Evolutionary conservation across 805 yeast species (phyloP).

Genomic region (Yamadazyma takamatsuzukensis): DNA sequence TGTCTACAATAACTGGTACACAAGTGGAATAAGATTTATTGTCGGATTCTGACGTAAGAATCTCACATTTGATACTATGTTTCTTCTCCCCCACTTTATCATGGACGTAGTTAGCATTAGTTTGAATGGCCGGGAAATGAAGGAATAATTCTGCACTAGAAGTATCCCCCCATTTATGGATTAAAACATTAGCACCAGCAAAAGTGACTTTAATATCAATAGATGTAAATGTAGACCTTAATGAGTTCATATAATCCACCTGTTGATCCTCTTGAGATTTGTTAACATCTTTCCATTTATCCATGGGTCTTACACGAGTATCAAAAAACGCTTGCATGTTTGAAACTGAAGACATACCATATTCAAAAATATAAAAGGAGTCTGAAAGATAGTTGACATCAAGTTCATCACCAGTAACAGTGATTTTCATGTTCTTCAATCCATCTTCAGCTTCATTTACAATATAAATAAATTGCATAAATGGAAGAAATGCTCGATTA

Average conservation of each 20-base stretch:
- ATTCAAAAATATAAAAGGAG: constrained; percentile 52
- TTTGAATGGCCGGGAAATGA: constrained; percentile 71
- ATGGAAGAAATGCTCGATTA: constrained; percentile 67
- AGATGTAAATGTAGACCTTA: constrained; percentile 25
- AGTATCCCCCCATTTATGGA: constrained; percentile 41
- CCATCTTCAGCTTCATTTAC: constrained; percentile 23
- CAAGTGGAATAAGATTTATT: constrained; percentile 70
- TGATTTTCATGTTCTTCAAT: constrained; percentile 33
- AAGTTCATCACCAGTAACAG: constrained; percentile 63
- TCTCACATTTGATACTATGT: constrained; percentile 48
- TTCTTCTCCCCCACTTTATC: constrained; percentile 30
- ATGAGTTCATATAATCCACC: constrained; percentile 11
- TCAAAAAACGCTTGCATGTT: constrained; percentile 35
- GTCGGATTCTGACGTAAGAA: constrained; percentile 63
- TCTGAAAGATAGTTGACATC: constrained; percentile 63
- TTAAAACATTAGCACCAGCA: constrained; percentile 64
- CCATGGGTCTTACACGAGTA: constrained; percentile 15
- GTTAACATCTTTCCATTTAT: constrained; percentile 12
- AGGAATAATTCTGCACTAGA: constrained; percentile 43
- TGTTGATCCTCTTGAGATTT: constrained; percentile 12
- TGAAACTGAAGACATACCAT: constrained; percentile 44
- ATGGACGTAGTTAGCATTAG: constrained; percentile 52
- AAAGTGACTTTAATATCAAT: constrained; percentile 53
- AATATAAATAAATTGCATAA: constrained; percentile 55
- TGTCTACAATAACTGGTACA: constrained; percentile 70